Base-by-base conservation (phyloP, 768 basidiomycete species). In the Lactarius quietus region DNA sequence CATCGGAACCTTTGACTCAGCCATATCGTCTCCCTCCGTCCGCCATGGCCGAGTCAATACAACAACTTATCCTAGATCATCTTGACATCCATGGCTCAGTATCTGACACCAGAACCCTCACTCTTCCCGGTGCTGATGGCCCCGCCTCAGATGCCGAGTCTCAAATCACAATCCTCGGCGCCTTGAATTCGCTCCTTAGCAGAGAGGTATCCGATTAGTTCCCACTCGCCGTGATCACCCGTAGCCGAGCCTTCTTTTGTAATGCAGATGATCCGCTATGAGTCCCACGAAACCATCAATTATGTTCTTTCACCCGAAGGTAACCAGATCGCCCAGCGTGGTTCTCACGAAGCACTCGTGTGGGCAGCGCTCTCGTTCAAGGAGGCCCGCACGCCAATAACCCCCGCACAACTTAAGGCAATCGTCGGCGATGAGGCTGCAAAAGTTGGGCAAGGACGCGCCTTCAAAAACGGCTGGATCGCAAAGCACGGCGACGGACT, bases 401-500 rank as follows among this genome's bases (percentile, higher is more conserved):
- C 84, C 5, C 80, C 84, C 0, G 83, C 80, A 55, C 84, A 90
- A 64, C 79, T 98, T 17, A 91, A 90, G 76, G 82, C 83, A 66
- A 75, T 76, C 64, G 84, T 98, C 17, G 96, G 96, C 17, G 90
- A 92, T 63, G 94, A 97, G 71, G 83, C 86, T 8, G 88, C 93
- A 18, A 97, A 95, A 78, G 84, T 98, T 63, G 97, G 97, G 1
- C 97, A 98, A 78, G 90, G 90, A 10, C 85, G 90, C 69, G 97
- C 96, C 23, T 97, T 99, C 84, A 98, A 95, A 80, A 94, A 91
- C 71, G 92, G 90, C 62, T 99, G 97, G 97, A 93, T 98, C 67
- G 83, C 81, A 26, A 98, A 98, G 76, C 90, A 96, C 68, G 93
- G 91, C 9, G 83, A 85, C 68, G 92, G 90, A 23, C 85, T 99